Evolutionary conservation across 225 moss, liverwort and hornwort genomes (phyloP).

Genomic region (Polytrichum formosum): DNA sequence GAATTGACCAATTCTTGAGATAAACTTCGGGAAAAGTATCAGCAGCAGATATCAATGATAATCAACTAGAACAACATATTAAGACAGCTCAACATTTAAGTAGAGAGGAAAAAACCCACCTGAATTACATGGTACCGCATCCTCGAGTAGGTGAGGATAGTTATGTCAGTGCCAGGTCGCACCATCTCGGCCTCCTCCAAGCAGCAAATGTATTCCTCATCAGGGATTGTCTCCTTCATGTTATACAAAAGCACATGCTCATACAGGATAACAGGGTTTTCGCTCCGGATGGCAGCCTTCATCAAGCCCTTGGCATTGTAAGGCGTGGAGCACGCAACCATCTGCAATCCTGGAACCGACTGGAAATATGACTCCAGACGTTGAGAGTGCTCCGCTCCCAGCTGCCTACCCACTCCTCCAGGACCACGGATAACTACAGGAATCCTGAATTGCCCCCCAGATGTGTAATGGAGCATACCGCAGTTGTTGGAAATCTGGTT

Average conservation of each 20-base stretch:
- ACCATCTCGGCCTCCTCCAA: slow-evolving; percentile 99
- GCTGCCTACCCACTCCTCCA: slow-evolving; percentile 93
- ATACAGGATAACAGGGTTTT: slow-evolving; percentile 91
- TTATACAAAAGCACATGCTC: slow-evolving; percentile 96
- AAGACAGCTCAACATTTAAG: too few species aligned
- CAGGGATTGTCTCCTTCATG: slow-evolving; percentile 92
- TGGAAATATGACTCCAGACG: slow-evolving; percentile 97
- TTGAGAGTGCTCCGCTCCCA: slow-evolving; percentile 97
- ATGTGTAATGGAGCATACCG: slow-evolving; percentile 98
- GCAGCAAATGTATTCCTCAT: slow-evolving; percentile 87
- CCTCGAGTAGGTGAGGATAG: slow-evolving; percentile 89
- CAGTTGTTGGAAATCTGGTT: slow-evolving; percentile 99
- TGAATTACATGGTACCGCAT: slow-evolving; percentile 88
- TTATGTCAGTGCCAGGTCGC: slow-evolving; percentile 79
- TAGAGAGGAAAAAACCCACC: slow-evolving; percentile 6
- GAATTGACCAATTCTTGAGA: too few species aligned
- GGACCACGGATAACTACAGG: slow-evolving; percentile 94
- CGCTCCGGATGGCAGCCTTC: slow-evolving; percentile 92
- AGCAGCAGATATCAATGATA: too few species aligned
- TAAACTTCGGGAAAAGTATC: too few species aligned
- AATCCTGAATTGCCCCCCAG: slow-evolving; percentile 93
- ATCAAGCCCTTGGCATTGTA: slow-evolving; percentile 98
- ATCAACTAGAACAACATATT: too few species aligned
- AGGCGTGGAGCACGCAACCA: slow-evolving; percentile 97
- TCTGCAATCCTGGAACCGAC: slow-evolving; percentile 94